These are phyloP conservation scores for Xylaria venustula DNA, from an alignment of 495 filamentous ascomycete species.

Conservation along the genomic window DNA sequence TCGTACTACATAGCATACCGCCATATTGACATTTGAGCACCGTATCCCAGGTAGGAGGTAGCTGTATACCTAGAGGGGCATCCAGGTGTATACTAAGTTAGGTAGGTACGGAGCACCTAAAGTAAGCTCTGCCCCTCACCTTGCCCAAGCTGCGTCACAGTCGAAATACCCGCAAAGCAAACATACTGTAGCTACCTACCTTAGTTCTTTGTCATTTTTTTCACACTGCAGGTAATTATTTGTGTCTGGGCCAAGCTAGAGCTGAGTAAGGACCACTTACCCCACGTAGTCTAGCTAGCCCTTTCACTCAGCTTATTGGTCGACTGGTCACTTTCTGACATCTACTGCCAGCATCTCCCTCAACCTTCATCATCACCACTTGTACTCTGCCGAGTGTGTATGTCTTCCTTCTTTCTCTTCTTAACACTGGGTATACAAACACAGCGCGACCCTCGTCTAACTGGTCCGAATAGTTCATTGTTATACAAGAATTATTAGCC, in stretches of 20 bases:
- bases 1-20: no score
- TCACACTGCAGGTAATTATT: no score
- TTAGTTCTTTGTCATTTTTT: not conserved
- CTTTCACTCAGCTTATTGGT: not conserved
- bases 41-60: no score
- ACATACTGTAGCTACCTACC: not conserved
- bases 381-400: not conserved
- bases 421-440: not conserved
- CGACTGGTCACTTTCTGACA: no score
- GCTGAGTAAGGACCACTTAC: constrained; percentile 13
- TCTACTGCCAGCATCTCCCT: constrained; percentile 1
- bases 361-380: not conserved
- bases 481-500: not conserved
- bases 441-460: not conserved
- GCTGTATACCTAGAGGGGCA: no score
- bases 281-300: not conserved
- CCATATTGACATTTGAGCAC: no score
- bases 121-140: constrained; percentile 5
- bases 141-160: not conserved
- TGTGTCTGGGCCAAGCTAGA: not conserved
- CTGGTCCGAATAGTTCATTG: not conserved
- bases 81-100: no score
- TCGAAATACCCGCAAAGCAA: not conserved
- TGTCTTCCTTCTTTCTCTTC: not conserved
- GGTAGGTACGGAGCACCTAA: not conserved